Evolutionary conservation across 208 protist species (phyloP).

Genomic region (Naegleria fowleri): DNA sequence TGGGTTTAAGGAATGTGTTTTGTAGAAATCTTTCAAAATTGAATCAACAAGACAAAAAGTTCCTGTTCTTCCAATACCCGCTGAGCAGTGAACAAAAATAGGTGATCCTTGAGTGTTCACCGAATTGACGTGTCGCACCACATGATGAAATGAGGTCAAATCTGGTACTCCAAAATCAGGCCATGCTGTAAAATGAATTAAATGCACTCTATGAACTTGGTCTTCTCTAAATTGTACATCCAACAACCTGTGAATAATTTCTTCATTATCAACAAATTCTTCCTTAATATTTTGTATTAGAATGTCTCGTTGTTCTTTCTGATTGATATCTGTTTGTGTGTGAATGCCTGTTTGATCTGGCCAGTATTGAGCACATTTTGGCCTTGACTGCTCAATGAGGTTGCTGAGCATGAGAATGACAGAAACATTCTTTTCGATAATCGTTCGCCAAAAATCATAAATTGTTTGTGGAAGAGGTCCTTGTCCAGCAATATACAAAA

Average conservation of each 20-base stretch:
- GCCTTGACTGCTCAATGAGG: background rate
- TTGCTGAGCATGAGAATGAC: slow-evolving; percentile 69
- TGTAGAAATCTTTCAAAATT: background rate
- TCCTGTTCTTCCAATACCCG: background rate
- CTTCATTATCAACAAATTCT: background rate
- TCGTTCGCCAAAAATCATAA: slow-evolving; percentile 78
- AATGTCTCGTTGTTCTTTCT: background rate
- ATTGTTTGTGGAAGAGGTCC: slow-evolving; percentile 68
- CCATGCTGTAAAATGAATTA: background rate
- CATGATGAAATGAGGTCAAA: background rate
- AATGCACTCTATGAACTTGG: background rate
- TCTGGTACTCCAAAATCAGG: background rate
- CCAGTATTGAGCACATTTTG: background rate
- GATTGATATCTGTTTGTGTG: background rate
- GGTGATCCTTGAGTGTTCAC: background rate
- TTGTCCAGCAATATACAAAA: slow-evolving; percentile 76
- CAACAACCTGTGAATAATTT: background rate
- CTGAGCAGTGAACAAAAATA: background rate
- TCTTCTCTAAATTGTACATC: background rate
- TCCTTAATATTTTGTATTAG: background rate
- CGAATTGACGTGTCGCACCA: background rate
- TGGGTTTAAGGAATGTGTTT: background rate
- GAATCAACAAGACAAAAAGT: slow-evolving; percentile 2
- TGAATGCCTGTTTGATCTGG: background rate
- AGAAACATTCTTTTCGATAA: slow-evolving; percentile 63